Percentiles rank a stretch among this genome's conserved stretches.
Conservation (phyloP, 2,329 filamentous ascomycete genomes). For the Fusarium sp. region DNA sequence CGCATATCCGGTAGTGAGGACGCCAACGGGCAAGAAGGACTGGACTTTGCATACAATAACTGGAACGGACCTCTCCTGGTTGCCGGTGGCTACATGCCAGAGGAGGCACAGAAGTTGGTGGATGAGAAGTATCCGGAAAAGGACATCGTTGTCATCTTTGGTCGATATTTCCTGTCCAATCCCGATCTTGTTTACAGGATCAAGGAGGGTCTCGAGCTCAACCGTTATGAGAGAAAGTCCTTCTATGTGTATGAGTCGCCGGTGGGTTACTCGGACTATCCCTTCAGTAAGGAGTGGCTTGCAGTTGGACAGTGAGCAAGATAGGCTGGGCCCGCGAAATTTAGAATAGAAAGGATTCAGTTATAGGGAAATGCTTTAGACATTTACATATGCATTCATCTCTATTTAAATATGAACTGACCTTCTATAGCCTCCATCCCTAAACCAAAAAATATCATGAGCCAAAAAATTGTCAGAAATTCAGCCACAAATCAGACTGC, state of each 20-base stretch:
- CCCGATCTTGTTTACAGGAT: slow-evolving; percentile 44
- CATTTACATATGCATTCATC: neutral
- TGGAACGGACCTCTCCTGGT: slow-evolving; percentile 50
- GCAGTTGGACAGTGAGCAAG: neutral
- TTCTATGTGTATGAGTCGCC: slow-evolving; percentile 41
- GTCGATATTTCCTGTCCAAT: slow-evolving; percentile 47
- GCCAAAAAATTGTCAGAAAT: neutral
- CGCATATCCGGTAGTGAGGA: slow-evolving; percentile 60
- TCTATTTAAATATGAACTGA: neutral
- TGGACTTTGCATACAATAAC: slow-evolving; percentile 50
- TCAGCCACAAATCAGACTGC: neutral
- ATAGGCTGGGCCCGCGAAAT: neutral
- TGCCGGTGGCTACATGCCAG: slow-evolving; percentile 49
- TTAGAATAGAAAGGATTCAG: neutral
- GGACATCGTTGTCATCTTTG: slow-evolving; percentile 50
- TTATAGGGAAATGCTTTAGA: neutral
- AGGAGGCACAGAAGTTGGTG: slow-evolving; percentile 42
- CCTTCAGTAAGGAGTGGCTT: slow-evolving; percentile 35
- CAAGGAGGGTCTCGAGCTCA: slow-evolving; percentile 42
- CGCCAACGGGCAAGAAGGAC: slow-evolving; percentile 47
- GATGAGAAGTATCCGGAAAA: slow-evolving; percentile 46
- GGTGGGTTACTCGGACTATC: slow-evolving; percentile 46
- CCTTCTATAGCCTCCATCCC: neutral
- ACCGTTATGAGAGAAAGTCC: slow-evolving; percentile 38
- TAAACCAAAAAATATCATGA: neutral